Evolutionary conservation across 2,329 filamentous ascomycete genomes (phyloP).

Genomic region (Paraphaeosphaeria minitans): DNA sequence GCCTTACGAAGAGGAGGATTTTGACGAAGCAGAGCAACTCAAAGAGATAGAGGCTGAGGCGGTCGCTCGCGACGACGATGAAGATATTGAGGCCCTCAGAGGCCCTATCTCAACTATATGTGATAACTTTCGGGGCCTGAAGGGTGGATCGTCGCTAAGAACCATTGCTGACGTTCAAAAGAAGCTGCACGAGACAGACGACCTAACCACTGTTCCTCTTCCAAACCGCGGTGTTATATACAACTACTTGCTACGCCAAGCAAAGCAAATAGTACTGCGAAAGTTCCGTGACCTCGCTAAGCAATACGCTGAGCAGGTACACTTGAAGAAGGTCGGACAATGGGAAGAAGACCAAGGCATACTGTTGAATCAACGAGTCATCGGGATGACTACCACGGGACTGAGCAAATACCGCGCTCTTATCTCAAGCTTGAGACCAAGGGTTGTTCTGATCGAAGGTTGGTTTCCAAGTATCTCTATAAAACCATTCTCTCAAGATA

Average conservation of each 20-base stretch:
- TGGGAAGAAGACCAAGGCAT: slow-evolving; percentile 63
- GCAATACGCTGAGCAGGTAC: slow-evolving; percentile 57
- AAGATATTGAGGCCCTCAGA: slow-evolving; percentile 50
- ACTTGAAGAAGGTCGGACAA: slow-evolving; percentile 60
- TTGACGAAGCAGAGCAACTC: slow-evolving; percentile 66
- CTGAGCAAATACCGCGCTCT: slow-evolving; percentile 78
- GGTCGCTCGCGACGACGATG: slow-evolving; percentile 60
- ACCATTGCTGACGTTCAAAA: slow-evolving; percentile 43
- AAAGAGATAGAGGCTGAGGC: slow-evolving; percentile 65
- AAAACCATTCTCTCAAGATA: too few relatives aligned
- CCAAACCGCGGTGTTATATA: slow-evolving; percentile 69
- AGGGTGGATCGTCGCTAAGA: slow-evolving; percentile 11
- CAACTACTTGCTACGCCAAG: slow-evolving; percentile 62
- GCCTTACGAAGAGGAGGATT: slow-evolving; percentile 64
- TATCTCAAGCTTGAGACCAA: slow-evolving; percentile 68
- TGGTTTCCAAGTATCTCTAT: too few relatives aligned
- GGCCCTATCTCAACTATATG: slow-evolving; percentile 40
- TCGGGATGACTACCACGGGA: slow-evolving; percentile 78
- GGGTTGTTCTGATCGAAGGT: slow-evolving; percentile 71
- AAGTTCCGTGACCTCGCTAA: slow-evolving; percentile 58
- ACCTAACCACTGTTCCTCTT: slow-evolving; percentile 66
- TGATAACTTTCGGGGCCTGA: slow-evolving; percentile 49
- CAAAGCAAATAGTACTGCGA: slow-evolving; percentile 55
- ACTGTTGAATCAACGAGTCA: slow-evolving; percentile 53
- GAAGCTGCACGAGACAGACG: slow-evolving; percentile 46